Base-by-base conservation (phyloP, 2,329 filamentous ascomycete genomes). In the Onygenales sp. region DNA sequence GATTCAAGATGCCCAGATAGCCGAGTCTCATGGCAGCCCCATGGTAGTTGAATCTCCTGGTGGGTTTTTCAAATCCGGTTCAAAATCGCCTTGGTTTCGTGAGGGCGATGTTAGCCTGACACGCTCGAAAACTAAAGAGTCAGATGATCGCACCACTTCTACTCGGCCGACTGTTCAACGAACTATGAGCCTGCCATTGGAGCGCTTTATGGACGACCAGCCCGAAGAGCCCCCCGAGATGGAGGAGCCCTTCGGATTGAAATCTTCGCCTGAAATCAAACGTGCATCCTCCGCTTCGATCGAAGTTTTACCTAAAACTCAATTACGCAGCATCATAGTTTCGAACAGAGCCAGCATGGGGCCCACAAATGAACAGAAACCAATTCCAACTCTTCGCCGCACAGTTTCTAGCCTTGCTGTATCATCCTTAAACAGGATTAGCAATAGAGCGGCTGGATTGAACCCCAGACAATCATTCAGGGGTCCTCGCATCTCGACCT, bases 201-300 rank as follows among this genome's bases (percentile, higher is more conserved):
- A 52, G 42, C 50, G 43, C 17, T 52, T 44, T 33, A 44, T 72
- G 46, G 69, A 70, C 43, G 69, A 71, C 44, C 60, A 68, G 13
- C 39, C 66, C 9, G 62, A 68, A n/a, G 46, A 65, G 14, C 60
- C 63, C 31, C 61, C 64, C 49, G 62, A 61, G 21, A 52, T 55
- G 36, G 60, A 60, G 14, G 45, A 54, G 10, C 52, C 43, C 5
- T 46, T 57, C 21, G 58, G 60, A 21, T 31, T 57, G 41, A 53
- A 58, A 39, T 43, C 38, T 31, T 27, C 54, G 7, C 13, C 54
- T 7, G 36, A 55, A 6, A 51, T 55, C 14, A 57, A 54, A 31
- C 59, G 59, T 43, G 55, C 57, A 9, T 62, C 64, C 2, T 60
- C 58, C 17, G 59, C 61, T n/a, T 65, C 63, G 33, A 56, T 61